A percentile compares a stretch with the other conserved stretches of the same genome.
Evolutionary conservation across 345 rosid species (phyloP).

Genomic region (Balakata baccata): DNA sequence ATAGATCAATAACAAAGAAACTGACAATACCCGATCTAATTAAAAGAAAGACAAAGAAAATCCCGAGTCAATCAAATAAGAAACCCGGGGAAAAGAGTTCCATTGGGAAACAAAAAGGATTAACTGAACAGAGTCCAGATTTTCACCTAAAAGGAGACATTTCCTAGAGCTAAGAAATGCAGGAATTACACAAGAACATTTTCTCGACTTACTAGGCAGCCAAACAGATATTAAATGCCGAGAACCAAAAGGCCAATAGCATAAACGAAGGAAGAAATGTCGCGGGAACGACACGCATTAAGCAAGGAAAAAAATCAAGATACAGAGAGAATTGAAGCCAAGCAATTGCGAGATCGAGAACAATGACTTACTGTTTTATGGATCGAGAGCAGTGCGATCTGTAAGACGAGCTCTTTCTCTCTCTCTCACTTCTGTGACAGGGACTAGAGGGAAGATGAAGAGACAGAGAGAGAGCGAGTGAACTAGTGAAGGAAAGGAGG

Average conservation of each 20-base stretch:
- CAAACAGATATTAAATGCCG: neutral
- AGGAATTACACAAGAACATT: neutral
- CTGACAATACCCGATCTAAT: slow-evolving; percentile 1
- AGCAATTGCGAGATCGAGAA: neutral
- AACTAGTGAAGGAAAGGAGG: slow-evolving; percentile 8
- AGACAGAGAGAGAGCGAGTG: slow-evolving; percentile 5
- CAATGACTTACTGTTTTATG: slow-evolving; percentile 3
- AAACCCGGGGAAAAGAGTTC: neutral
- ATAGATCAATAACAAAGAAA: neutral
- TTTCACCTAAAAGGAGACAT: neutral
- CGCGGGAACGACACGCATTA: neutral
- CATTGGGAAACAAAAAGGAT: neutral
- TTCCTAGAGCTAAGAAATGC: neutral
- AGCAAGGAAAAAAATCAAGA: neutral
- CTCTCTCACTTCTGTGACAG: neutral
- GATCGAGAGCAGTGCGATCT: slow-evolving; percentile 20
- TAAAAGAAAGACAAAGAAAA: neutral
- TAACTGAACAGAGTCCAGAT: neutral
- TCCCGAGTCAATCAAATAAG: neutral
- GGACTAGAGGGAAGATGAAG: neutral
- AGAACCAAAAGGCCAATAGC: neutral
- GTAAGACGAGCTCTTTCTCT: neutral
- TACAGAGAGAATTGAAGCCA: neutral
- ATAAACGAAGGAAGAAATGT: neutral
- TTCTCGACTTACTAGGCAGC: neutral